Evolutionary conservation across 805 yeast genomes (phyloP).

Genomic region (Kazachstania viticola): DNA sequence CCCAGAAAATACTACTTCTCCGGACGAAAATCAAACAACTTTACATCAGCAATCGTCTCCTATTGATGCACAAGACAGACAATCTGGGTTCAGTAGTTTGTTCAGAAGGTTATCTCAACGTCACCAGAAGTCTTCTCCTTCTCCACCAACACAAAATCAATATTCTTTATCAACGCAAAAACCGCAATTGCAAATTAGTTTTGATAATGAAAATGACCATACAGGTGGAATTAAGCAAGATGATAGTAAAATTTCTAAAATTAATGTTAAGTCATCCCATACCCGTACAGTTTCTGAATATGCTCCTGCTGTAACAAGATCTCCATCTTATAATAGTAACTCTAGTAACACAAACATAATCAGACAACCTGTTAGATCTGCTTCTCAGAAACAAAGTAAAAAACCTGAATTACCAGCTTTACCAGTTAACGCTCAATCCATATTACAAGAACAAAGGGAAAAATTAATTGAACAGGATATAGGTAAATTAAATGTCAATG

Average conservation of each 20-base stretch:
- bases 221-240: too few relatives aligned
- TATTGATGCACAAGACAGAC: conserved; percentile 13
- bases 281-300: conserved; percentile 32
- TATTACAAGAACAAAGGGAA: conserved; percentile 24
- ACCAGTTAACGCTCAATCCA: conserved; percentile 25
- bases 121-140: conserved; percentile 10
- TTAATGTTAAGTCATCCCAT: conserved; percentile 18
- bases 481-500: conserved; percentile 9
- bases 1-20: too few relatives aligned
- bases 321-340: conserved; percentile 23
- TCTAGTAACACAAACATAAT: conserved; percentile 2
- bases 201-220: conserved; percentile 1
- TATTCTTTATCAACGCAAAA: neutral
- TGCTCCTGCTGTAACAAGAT: conserved; percentile 16
- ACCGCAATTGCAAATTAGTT: conserved; percentile 6
- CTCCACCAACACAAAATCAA: conserved; percentile 3
- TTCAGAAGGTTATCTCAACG: conserved; percentile 27
- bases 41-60: conserved; percentile 10
- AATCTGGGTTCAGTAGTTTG: conserved; percentile 23
- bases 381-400: conserved; percentile 19
- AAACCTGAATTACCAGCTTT: conserved; percentile 23
- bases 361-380: conserved; percentile 17
- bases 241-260: too few relatives aligned
- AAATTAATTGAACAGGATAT: conserved; percentile 14
- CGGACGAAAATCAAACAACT: conserved; percentile 17